phyloP scores from a whole-genome alignment of 371 early-diverging fungal genomes.

The Cokeromyces recurvatus region DNA sequence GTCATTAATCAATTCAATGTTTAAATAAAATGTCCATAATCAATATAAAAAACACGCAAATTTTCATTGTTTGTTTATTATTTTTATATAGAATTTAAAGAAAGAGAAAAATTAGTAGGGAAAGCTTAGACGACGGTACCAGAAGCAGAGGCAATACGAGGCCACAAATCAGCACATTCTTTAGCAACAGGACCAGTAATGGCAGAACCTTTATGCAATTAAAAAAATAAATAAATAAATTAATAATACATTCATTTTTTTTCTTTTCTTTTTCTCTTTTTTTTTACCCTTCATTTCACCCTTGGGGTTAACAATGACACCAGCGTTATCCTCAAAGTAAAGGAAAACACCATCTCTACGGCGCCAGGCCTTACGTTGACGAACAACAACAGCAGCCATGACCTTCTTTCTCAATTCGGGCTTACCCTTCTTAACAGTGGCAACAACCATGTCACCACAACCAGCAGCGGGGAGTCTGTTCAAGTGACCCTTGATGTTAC shows the following conservation, averaged over 20 bases:
- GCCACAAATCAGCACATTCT: conserved; percentile 99
- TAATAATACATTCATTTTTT: no score
- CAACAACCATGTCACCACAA: conserved; percentile 99
- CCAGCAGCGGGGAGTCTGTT: conserved; percentile 99
- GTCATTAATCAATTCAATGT: no score
- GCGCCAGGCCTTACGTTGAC: conserved; percentile 99
- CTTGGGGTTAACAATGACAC: conserved; percentile 82
- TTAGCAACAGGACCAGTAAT: conserved; percentile 99
- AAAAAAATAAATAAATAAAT: not conserved
- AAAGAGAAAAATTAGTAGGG: no score
- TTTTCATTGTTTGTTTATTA: no score
- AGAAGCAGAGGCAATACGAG: conserved; percentile 98
- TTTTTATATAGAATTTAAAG: no score
- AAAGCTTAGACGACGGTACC: conserved; percentile 88
- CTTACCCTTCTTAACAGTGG: conserved; percentile 99
- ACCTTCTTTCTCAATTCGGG: conserved; percentile 99
- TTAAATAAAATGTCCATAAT: no score
- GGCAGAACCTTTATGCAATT: conserved; percentile 61
- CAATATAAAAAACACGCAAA: no score
- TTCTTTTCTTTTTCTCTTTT: no score
- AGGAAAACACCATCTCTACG: conserved; percentile 99
- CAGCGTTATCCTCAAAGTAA: conserved; percentile 87
- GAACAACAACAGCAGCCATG: conserved; percentile 98
- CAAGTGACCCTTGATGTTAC: conserved; percentile 94
- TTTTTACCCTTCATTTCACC: conserved; percentile 99